Evolutionary conservation across 768 basidiomycete species (phyloP), one percentile per base, ranked within the genome.

Genomic region (Brasilioporus rufonigricans): DNA sequence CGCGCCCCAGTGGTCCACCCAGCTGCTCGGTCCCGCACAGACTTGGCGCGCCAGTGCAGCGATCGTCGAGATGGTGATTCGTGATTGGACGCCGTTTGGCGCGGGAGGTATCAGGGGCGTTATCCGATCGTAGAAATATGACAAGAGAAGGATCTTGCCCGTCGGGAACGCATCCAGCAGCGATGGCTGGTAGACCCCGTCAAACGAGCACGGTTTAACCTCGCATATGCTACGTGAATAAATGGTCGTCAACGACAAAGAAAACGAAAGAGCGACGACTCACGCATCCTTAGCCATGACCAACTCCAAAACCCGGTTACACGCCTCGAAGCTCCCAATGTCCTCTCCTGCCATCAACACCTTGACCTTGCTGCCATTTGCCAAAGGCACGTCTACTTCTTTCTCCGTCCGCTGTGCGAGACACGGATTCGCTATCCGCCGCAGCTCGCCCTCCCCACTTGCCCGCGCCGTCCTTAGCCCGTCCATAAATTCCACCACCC

Each of bases 121-220:
- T 54, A 96, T 79, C 35, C 97, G 90, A 77, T 98, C 97, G 75
- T 93, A 97, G 75, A 98, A 99, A 79, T 98, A 99, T 23, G 94
- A 97, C 2, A 99, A 80, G n/a, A 96, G 83, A 26, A 96, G 82
- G 58, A 96, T 80, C 65, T 86, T 86, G 55, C 96, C 96, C 11
- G 77, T 73, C 1, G 88, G 83, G 82, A 98, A 98, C 11, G 91
- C 86, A 58, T 96, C 90, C 54, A 89, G 76, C 24, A 98, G 77
- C 14, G 89, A 89, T 2, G 97, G 97, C 69, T 99, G 97, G 74
- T 98, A 98, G 24, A 97, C 93, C 13, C 97, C 97, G 65, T 92
- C 86, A 76, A 99, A 99, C 5, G 96, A 91, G 69, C 97, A 99
- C 0, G 97, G 97, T 65, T 94, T 91, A 57, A 88, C 77, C 62